Percentiles rank a stretch among this genome's conserved stretches.
These are phyloP conservation scores for Dipteronia dyeriana DNA, from an alignment of 345 rosid genomes.

Conservation along the genomic window DNA sequence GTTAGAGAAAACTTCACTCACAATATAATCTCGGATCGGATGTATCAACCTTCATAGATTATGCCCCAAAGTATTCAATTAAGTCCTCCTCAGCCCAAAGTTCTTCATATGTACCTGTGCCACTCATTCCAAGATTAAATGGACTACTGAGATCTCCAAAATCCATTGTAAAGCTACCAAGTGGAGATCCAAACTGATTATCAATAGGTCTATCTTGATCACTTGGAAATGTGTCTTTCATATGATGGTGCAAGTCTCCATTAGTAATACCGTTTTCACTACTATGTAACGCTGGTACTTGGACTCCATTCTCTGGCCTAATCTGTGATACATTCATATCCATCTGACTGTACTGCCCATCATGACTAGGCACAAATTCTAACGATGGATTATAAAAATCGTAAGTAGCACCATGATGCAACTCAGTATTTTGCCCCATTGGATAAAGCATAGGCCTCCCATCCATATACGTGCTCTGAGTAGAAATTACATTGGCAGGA, in stretches of 20 bases:
- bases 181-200: constrained; percentile 58
- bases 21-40: constrained; percentile 27
- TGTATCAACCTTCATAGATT: constrained; percentile 29
- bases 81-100: constrained; percentile 34
- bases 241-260: constrained; percentile 40
- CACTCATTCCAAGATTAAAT: constrained; percentile 29
- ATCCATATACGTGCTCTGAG: constrained; percentile 49
- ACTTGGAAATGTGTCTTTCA: constrained; percentile 42
- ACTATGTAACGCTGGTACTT: constrained; percentile 33
- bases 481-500: constrained; percentile 37
- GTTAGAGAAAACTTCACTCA: constrained; percentile 26
- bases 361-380: constrained; percentile 46
- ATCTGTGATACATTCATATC: constrained; percentile 35
- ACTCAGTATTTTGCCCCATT: constrained; percentile 43
- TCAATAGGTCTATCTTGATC: constrained; percentile 65
- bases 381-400: constrained; percentile 45
- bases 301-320: constrained; percentile 43
- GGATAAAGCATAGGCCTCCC: constrained; percentile 63
- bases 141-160: constrained; percentile 35
- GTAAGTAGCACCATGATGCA: constrained; percentile 46
- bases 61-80: constrained; percentile 41
- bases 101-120: constrained; percentile 28
- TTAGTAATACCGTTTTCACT: constrained; percentile 44
- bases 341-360: constrained; percentile 45
- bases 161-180: constrained; percentile 46